Percentiles rank a stretch among this genome's conserved stretches.
phyloP scores from a whole-genome alignment of 208 protist genomes.

The Leishmania gerbilli region DNA sequence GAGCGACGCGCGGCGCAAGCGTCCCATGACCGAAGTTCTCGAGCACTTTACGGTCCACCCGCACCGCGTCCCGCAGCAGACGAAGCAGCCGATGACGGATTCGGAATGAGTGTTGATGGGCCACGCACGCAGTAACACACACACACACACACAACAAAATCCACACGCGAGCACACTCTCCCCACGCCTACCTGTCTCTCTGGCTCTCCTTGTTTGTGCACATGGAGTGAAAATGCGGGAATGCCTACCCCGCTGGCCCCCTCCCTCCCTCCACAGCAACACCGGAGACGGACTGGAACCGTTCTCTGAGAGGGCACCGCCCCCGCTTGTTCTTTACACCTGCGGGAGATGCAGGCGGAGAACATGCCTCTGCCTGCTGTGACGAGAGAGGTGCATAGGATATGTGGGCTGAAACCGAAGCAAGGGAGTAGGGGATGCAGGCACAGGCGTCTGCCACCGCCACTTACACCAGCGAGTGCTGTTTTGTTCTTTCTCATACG shows the following conservation, averaged over 20 bases:
- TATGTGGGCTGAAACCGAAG: neutral
- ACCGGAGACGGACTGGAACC: neutral
- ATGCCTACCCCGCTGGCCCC: neutral
- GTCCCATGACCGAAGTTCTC: slow-evolving; percentile 36
- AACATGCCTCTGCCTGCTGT: neutral
- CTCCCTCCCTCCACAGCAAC: neutral
- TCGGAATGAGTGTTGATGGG: neutral
- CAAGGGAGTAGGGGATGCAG: neutral
- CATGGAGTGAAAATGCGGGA: no score
- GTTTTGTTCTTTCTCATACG: neutral
- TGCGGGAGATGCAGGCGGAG: neutral
- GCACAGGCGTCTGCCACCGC: neutral
- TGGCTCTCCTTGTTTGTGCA: no score
- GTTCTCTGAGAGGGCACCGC: neutral
- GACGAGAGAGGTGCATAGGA: neutral
- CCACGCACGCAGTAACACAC: neutral
- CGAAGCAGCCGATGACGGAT: neutral
- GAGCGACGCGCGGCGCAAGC: slow-evolving; percentile 12
- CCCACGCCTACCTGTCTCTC: no score
- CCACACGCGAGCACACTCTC: no score
- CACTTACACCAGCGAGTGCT: neutral
- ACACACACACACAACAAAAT: neutral
- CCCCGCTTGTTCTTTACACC: neutral
- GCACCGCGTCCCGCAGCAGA: slow-evolving; percentile 31
- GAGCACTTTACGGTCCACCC: slow-evolving; percentile 66